Conservation (phyloP, 1,284 basidiomycete genomes). For the Hemileia vastatrix region DNA sequence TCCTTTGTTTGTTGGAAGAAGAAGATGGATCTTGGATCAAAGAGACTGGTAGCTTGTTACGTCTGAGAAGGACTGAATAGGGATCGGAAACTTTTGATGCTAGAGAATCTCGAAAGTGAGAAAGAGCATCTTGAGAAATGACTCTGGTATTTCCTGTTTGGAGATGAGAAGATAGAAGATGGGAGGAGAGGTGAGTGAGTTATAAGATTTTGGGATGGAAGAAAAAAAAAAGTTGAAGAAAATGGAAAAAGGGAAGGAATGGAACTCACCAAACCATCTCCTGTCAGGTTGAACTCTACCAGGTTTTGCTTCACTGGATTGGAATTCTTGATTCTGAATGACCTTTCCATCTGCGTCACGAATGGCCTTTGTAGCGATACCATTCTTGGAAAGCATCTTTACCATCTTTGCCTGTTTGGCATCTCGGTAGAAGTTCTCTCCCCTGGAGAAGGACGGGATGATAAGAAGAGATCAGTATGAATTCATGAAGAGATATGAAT, state of each 20-base stretch:
- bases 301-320: slow-evolving; percentile 75
- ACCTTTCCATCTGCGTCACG: slow-evolving; percentile 81
- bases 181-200: not conserved
- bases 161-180: not conserved
- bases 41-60: slow-evolving; percentile 94
- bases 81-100: slow-evolving; percentile 74
- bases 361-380: slow-evolving; percentile 77
- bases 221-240: no score
- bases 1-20: not conserved
- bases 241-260: not conserved
- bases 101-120: slow-evolving; percentile 83
- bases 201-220: not conserved
- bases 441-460: slow-evolving; percentile 18
- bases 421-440: slow-evolving; percentile 45
- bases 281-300: slow-evolving; percentile 88
- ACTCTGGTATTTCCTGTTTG: slow-evolving; percentile 97
- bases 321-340: slow-evolving; percentile 77
- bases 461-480: no score
- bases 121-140: slow-evolving; percentile 87
- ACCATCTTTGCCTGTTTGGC: slow-evolving; percentile 63
- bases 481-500: no score
- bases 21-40: slow-evolving; percentile 77
- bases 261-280: slow-evolving; percentile 86
- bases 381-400: slow-evolving; percentile 66
- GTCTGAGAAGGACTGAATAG: slow-evolving; percentile 76